Evolutionary conservation across 1,139 yeast species (phyloP).

Genomic region (Geotrichum cucujoidarum): DNA sequence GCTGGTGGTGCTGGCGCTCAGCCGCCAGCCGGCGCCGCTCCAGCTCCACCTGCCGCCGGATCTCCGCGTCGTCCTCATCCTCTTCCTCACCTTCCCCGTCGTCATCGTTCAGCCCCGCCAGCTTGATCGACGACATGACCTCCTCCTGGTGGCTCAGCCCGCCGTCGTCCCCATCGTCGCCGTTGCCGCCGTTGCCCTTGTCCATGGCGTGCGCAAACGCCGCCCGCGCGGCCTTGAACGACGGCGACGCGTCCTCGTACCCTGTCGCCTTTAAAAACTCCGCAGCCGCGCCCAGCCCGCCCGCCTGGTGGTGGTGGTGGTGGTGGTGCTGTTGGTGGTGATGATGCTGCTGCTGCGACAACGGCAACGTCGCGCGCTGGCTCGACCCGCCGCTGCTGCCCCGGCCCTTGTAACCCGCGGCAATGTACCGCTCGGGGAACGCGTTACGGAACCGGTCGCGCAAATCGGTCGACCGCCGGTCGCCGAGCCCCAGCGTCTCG

Average conservation of each 20-base stretch:
- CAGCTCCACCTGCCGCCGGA: background rate
- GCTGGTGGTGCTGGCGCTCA: slow-evolving; percentile 8
- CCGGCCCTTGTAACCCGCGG: slow-evolving; percentile 43
- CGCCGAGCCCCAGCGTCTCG: slow-evolving; percentile 35
- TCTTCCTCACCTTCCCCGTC: slow-evolving; percentile 12
- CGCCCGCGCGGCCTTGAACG: slow-evolving; percentile 19
- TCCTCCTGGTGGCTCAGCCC: slow-evolving; percentile 17
- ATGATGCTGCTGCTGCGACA: slow-evolving; percentile 14
- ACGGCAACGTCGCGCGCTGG: slow-evolving; percentile 15
- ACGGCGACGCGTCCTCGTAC: slow-evolving; percentile 13
- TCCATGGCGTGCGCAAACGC: slow-evolving; percentile 18
- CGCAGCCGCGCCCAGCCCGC: background rate
- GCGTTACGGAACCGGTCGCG: slow-evolving; percentile 44
- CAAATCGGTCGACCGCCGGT: slow-evolving; percentile 42
- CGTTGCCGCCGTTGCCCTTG: background rate
- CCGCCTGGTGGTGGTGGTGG: slow-evolving; percentile 10
- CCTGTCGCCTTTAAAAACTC: background rate
- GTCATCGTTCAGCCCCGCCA: slow-evolving; percentile 15
- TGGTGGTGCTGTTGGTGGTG: slow-evolving; percentile 8
- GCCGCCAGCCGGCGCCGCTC: slow-evolving; percentile 2
- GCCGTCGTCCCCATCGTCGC: slow-evolving; percentile 14
- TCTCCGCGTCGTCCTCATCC: slow-evolving; percentile 7
- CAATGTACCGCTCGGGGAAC: slow-evolving; percentile 42
- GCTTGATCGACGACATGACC: slow-evolving; percentile 18
- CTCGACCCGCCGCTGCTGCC: slow-evolving; percentile 2